Conservation (phyloP, 352 stramenopile genomes). For the Phytophthora foliorum region DNA sequence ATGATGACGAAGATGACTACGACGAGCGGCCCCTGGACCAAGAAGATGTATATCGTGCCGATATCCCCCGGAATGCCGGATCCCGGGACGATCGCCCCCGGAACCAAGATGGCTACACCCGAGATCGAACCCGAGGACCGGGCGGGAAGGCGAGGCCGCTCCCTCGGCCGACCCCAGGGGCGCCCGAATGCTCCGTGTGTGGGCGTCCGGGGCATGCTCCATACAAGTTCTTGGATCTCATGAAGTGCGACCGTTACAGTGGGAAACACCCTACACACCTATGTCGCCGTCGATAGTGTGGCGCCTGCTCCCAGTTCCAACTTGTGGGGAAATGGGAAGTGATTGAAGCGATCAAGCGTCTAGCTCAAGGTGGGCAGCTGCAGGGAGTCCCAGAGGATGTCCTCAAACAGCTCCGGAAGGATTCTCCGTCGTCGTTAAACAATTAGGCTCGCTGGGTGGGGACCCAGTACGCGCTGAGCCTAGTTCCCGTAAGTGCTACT, state of each 20-base stretch:
- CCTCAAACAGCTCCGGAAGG: background rate
- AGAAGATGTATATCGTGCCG: slow-evolving; percentile 1
- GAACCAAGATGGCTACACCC: no score
- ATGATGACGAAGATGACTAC: background rate
- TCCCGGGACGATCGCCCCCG: background rate
- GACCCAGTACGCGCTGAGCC: slow-evolving; percentile 29
- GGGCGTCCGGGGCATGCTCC: background rate
- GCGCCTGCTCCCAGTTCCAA: background rate
- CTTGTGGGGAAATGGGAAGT: no score
- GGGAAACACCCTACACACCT: slow-evolving; percentile 1
- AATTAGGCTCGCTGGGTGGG: slow-evolving; percentile 23
- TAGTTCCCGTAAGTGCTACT: slow-evolving; percentile 7
- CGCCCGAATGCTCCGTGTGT: background rate
- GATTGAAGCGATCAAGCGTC: no score
- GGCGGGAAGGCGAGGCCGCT: background rate
- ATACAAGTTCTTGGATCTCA: background rate
- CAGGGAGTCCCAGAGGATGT: background rate
- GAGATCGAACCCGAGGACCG: background rate
- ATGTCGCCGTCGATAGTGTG: background rate
- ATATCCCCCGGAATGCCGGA: background rate
- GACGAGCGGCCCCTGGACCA: background rate
- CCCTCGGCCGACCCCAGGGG: background rate
- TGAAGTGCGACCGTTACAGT: slow-evolving; percentile 10
- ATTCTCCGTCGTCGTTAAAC: slow-evolving; percentile 16
- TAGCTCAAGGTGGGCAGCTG: background rate